phyloP scores from a whole-genome alignment of 2,329 filamentous ascomycete species.

The Diaporthe sp. region DNA sequence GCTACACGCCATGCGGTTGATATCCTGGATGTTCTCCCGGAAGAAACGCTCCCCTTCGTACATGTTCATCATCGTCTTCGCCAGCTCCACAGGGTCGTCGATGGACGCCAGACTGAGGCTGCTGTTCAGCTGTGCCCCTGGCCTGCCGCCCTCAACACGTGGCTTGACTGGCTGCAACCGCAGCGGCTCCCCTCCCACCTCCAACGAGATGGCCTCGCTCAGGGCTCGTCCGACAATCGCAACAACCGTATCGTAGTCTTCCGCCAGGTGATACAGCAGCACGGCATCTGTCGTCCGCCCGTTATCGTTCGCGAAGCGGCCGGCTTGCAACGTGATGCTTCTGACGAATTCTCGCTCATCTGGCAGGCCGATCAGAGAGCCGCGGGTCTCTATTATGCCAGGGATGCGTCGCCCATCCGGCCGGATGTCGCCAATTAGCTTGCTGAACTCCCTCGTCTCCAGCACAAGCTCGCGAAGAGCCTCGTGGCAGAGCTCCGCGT shows the following conservation, averaged over 20 bases:
- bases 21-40: slow-evolving; percentile 67
- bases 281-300: slow-evolving; percentile 94
- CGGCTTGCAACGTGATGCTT: slow-evolving; percentile 93
- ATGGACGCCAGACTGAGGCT: slow-evolving; percentile 73
- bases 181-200: slow-evolving; percentile 85
- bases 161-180: slow-evolving; percentile 85
- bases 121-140: slow-evolving; percentile 59
- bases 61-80: slow-evolving; percentile 72
- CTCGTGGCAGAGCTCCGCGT: slow-evolving; percentile 88
- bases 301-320: slow-evolving; percentile 92
- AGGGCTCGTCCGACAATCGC: slow-evolving; percentile 89
- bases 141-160: slow-evolving; percentile 60
- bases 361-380: slow-evolving; percentile 82
- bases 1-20: slow-evolving; percentile 68
- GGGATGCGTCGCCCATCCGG: slow-evolving; percentile 87
- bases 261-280: slow-evolving; percentile 91
- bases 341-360: slow-evolving; percentile 88
- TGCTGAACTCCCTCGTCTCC: slow-evolving; percentile 97
- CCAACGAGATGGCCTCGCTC: slow-evolving; percentile 88
- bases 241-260: slow-evolving; percentile 96
- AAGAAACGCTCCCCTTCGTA: slow-evolving; percentile 73
- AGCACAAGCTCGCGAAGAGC: slow-evolving; percentile 93
- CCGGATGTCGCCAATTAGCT: slow-evolving; percentile 90
- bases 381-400: slow-evolving; percentile 88
- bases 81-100: slow-evolving; percentile 71